Evolutionary conservation across 169 alveolate genomes (phyloP).

Genomic region (Plasmodium falciparum): DNA sequence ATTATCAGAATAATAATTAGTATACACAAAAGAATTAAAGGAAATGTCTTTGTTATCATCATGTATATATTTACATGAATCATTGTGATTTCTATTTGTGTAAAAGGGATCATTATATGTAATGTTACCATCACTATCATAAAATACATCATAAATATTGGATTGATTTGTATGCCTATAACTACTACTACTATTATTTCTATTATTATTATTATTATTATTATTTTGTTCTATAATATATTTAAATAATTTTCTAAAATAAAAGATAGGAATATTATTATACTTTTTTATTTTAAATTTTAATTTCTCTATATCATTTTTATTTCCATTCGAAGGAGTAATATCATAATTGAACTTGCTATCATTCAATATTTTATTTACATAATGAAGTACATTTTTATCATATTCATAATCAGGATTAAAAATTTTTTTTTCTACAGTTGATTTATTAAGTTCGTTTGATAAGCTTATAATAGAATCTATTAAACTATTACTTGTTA

Average conservation of each 20-base stretch:
- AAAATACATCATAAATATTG: neutral
- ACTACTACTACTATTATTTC: neutral
- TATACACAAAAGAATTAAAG: slow-evolving; percentile 18
- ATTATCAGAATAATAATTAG: slow-evolving; percentile 52
- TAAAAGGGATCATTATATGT: slow-evolving; percentile 2
- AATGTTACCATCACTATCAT: slow-evolving; percentile 26
- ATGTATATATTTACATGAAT: slow-evolving; percentile 8
- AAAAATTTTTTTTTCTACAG: slow-evolving; percentile 10
- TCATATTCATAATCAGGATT: slow-evolving; percentile 40
- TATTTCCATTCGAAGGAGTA: slow-evolving; percentile 25
- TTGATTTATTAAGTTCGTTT: slow-evolving; percentile 39
- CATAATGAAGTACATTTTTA: slow-evolving; percentile 42
- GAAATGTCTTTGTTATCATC: slow-evolving; percentile 5
- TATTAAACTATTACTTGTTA: slow-evolving; percentile 66
- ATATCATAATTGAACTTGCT: slow-evolving; percentile 18
- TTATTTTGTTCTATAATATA: slow-evolving; percentile 22
- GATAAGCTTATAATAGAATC: slow-evolving; percentile 66
- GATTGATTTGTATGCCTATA: too few relatives aligned
- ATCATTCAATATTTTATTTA: slow-evolving; percentile 23
- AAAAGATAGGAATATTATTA: slow-evolving; percentile 34
- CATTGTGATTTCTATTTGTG: slow-evolving; percentile 3
- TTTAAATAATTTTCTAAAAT: slow-evolving; percentile 39
- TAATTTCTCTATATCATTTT: slow-evolving; percentile 33
- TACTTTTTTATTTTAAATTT: slow-evolving; percentile 36
- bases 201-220: slow-evolving; percentile 24